phyloP scores from a whole-genome alignment of 2,329 filamentous ascomycete species.

The Ascochyta viciae-villosae region DNA sequence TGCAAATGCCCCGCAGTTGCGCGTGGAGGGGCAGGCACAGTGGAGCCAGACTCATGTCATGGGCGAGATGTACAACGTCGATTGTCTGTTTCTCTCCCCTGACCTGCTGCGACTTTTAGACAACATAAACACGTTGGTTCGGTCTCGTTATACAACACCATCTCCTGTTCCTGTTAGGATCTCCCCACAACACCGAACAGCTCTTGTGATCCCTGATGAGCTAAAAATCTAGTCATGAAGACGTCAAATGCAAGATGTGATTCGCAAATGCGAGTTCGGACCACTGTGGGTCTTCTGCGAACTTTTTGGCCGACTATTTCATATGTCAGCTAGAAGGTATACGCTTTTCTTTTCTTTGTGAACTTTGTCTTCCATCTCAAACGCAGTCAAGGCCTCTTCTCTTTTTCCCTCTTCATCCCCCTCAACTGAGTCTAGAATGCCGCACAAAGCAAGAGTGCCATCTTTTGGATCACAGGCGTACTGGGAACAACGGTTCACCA shows the following conservation, averaged over 20 bases:
- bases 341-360: background rate
- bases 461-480: slow-evolving; percentile 46
- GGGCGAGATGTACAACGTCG: background rate
- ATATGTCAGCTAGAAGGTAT: background rate
- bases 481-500: slow-evolving; percentile 48
- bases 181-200: background rate
- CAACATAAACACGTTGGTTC: too few species aligned
- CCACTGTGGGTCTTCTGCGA: slow-evolving; percentile 1
- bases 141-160: too few species aligned
- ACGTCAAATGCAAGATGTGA: background rate
- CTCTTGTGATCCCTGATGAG: background rate
- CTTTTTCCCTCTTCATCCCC: background rate
- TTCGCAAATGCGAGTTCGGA: slow-evolving; percentile 1
- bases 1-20: slow-evolving; percentile 13
- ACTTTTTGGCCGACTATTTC: background rate
- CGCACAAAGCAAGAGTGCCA: slow-evolving; percentile 27
- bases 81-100: too few species aligned
- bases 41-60: background rate
- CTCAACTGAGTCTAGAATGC: background rate
- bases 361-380: background rate
- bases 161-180: too few species aligned
- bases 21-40: slow-evolving; percentile 13
- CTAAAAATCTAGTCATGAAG: background rate
- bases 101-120: too few species aligned
- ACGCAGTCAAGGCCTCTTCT: background rate